Evolutionary conservation across 352 stramenopile genomes (phyloP), one percentile per base, ranked within the genome.

Genomic region (Globisporangium irregulare): DNA sequence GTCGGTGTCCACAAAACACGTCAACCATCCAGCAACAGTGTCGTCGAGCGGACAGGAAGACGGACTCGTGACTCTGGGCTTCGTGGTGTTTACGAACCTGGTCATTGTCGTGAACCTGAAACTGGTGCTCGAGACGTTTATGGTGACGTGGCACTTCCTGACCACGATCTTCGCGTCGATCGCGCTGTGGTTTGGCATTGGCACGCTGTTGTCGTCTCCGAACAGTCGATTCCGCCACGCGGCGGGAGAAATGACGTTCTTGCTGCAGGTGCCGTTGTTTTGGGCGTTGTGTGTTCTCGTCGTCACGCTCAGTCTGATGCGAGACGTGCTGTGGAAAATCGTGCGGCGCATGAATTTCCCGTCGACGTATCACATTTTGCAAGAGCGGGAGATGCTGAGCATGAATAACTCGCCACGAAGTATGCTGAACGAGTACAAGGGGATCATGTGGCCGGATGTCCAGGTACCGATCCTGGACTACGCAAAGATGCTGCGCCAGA

Each of bases 81-180:
- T 93, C 36, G 77, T 93, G 34, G 82, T 92, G n/a, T 93, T 93
- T 63, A 91, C 84, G 55, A 91, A 88, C 59, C 69, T 93, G 14
- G 86, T 93, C 1, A 72, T 90, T 18, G 81, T 92, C 60, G 86
- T 93, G 62, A 93, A 93, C 64, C 54, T 90, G 22, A 93, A 93
- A 62, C 43, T 93, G 38, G 90, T 82, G 63, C 73, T 93, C 8
- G 86, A 93, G 67, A 81, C 83, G 4, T 91, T 91, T 60, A 63
- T 90, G 61, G 63, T 93, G 24, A 93, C 86, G 15, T 93, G 81
- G 86, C 68, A 85, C 12, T 93, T 93, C 55, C 18, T 90, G 15
- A 61, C 77, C n/a, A 90, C 82, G 20, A 74, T 91, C 25, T 60
- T 69, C 1, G 66, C 77, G 1, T 91, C 82, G 14, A 80, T 92